Evolutionary conservation across 2,329 filamentous ascomycete species (phyloP), one percentile per base, ranked within the genome.

Genomic region (Colletotrichum simmondsii): DNA sequence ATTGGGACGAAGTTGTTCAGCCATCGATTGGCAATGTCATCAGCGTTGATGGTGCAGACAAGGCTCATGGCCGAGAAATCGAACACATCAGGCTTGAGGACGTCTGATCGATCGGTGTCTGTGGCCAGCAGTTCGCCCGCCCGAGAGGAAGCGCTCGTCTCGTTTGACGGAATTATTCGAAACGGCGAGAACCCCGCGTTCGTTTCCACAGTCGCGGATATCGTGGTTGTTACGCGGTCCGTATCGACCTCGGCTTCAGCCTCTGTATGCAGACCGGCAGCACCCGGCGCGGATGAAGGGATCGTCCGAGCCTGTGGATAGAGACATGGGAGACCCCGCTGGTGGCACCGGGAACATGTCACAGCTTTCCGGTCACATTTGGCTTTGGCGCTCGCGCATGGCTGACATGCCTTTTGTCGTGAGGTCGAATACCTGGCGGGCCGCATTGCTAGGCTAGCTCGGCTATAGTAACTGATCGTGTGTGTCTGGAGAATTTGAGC

Each of bases 1-100:
- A 84, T 70, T 0, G 86, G 86, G 5, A 88, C 83, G 46, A 84
- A 87, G 2, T 83, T 77, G 37, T 86, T 83, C 30, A 88, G 77
- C 87, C 86, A 89, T 12, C 86, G 85, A 53, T 85, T 87, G 14
- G 80, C 82, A 61, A 88, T 87, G 19, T 83, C 82, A 28, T 86
- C 83, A 0, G 81, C 83, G 59, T 87, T 82, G 73, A 88, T 86
- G 2, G 85, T 83, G 68, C 85, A 87, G 0, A 83, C 70, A 7
- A 89, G 80, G 14, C 83, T 79, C 2, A 82, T 68, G 14, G 66
- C 49, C 5, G 79, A 76, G 64, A 86, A 86, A 59, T 83, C 76
- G 28, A 82, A 76, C n/a, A 26, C 24, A 7, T 68, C 67, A 24
- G 57, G 63, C 54, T 32, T 22, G 14, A 5, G 11, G 42, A 30